These are phyloP conservation scores for Mycena pura DNA, from an alignment of 768 basidiomycete species.

Conservation along the genomic window DNA sequence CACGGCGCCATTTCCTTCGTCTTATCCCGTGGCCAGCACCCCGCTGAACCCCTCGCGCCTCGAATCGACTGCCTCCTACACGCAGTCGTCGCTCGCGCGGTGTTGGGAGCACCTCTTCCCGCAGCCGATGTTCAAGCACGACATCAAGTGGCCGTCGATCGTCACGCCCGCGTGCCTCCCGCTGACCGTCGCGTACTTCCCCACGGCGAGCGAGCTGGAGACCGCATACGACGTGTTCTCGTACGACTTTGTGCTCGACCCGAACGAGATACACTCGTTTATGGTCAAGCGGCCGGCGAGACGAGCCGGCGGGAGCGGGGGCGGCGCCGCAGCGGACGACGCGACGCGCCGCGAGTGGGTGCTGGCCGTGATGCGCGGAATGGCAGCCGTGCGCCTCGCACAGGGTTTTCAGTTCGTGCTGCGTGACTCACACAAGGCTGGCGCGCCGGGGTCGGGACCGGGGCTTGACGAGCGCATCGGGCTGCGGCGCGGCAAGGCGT, in stretches of 20 bases:
- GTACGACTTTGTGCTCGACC: slow-evolving; percentile 89
- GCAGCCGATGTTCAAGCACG: slow-evolving; percentile 73
- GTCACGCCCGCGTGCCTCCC: slow-evolving; percentile 88
- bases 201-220: slow-evolving; percentile 75
- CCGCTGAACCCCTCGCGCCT: slow-evolving; percentile 76
- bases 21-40: slow-evolving; percentile 56
- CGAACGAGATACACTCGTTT: slow-evolving; percentile 85
- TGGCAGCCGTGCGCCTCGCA: slow-evolving; percentile 90
- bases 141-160: slow-evolving; percentile 92
- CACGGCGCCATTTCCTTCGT: slow-evolving; percentile 44
- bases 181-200: slow-evolving; percentile 89
- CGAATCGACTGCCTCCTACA: slow-evolving; percentile 59
- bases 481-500: slow-evolving; percentile 59
- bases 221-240: slow-evolving; percentile 81
- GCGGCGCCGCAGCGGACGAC: too few species aligned
- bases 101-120: slow-evolving; percentile 92
- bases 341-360: slow-evolving; percentile 76
- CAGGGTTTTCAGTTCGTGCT: slow-evolving; percentile 96
- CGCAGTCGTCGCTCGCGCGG: slow-evolving; percentile 77
- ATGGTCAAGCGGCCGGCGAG: slow-evolving; percentile 67
- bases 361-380: slow-evolving; percentile 84
- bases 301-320: slow-evolving; percentile 26
- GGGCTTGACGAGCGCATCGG: slow-evolving; percentile 36
- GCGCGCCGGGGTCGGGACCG: too few species aligned
- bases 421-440: slow-evolving; percentile 44